Conservation (phyloP, 768 basidiomycete genomes). For the Neoboletus brunneissimus region DNA sequence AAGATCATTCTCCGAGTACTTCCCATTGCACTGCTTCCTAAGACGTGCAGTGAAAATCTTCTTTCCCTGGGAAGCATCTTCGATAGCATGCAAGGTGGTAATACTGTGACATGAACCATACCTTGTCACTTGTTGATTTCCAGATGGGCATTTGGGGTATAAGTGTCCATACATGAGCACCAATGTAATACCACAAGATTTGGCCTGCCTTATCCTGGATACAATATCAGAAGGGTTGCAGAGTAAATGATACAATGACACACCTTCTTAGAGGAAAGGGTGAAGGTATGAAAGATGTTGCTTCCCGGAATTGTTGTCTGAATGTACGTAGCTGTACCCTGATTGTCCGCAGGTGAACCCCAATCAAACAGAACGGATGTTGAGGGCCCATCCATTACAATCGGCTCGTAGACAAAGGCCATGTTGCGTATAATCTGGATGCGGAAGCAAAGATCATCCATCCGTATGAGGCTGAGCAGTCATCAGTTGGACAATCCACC, state of each 20-base stretch:
- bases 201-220: conserved; percentile 31
- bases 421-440: conserved; percentile 38
- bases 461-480: conserved; percentile 33
- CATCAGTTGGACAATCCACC: background rate
- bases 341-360: conserved; percentile 39
- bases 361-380: conserved; percentile 53
- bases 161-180: conserved; percentile 45
- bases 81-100: background rate
- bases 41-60: conserved; percentile 37
- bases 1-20: conserved; percentile 35
- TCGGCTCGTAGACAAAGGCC: conserved; percentile 55
- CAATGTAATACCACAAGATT: conserved; percentile 47
- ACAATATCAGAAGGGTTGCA: conserved; percentile 4
- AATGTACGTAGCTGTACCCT: conserved; percentile 35
- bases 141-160: conserved; percentile 35
- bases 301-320: conserved; percentile 16
- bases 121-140: conserved; percentile 38
- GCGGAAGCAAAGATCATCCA: conserved; percentile 41
- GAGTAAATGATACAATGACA: background rate
- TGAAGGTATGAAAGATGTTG: conserved; percentile 48
- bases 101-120: conserved; percentile 15
- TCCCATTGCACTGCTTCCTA: conserved; percentile 34
- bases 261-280: conserved; percentile 46
- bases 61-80: conserved; percentile 24
- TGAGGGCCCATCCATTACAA: conserved; percentile 47